Base-by-base conservation (phyloP, 116 monocot genomes). In the Trichopus zeylanicus region DNA sequence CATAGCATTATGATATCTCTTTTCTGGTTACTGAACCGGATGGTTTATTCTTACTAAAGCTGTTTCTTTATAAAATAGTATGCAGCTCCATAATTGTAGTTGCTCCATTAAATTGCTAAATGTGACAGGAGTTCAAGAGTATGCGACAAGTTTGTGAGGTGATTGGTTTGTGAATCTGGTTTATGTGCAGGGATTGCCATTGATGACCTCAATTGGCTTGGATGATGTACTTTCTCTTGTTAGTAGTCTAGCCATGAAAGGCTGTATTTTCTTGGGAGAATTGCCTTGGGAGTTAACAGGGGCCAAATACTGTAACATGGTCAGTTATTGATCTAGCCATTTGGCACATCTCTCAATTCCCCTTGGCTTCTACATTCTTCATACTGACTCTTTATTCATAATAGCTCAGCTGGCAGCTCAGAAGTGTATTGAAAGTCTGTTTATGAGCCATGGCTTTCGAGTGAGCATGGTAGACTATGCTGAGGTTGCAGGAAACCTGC, bases 211-310 rank as follows among this genome's bases (percentile, higher is more conserved):
- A 15, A 51, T 56, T 24, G 58, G 55, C 1, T 76, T 97, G 48
- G 54, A 73, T 27, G 70, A 82, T 37, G 58, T 97, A 19, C 77
- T 97, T 53, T 69, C 54, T 53, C 11, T 77, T 26, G 63, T 87
- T 9, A 70, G 91, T 65, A 80, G 74, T 61, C 77, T 90, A 63
- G 87, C 87, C 69, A 89, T 75, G 75, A 81, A 84, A 84, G 91
- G 84, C 42, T 75, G 79, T 68, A 76, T 71, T 66, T 70, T 97
- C 56, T 47, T 91, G 47, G 91, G 91, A 62, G 87, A 87, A 67
- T 42, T 97, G 31, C 84, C 78, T 55, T n/a, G 13, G 22, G 62
- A 57, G 57, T 64, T 82, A 51, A 11, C 76, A 10, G 68, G 67
- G 42, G 24, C 64, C 24, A 65, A 65, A 69, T n/a, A 27, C 39